phyloP scores from a whole-genome alignment of 2,329 filamentous ascomycete genomes.

The Trichophaea hybrida region DNA sequence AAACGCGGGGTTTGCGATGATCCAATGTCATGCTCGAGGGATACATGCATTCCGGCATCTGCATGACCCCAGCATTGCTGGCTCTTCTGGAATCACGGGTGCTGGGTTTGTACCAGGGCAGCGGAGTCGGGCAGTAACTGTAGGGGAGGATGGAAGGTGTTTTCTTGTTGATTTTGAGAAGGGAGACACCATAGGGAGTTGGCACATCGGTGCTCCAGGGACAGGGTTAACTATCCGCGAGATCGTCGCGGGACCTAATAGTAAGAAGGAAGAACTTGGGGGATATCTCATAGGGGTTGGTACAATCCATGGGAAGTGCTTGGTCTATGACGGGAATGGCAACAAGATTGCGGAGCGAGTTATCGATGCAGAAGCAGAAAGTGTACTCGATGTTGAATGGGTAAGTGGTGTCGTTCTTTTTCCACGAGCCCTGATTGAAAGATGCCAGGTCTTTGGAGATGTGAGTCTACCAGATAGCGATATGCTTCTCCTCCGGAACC shows the following conservation, averaged over 20 bases:
- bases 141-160: conserved; percentile 26
- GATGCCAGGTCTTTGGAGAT: conserved; percentile 16
- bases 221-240: conserved; percentile 23
- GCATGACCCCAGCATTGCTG: conserved; percentile 24
- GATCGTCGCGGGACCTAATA: conserved; percentile 11
- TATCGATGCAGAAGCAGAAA: conserved; percentile 23
- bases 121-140: conserved; percentile 25
- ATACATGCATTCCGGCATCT: conserved; percentile 27
- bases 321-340: conserved; percentile 26
- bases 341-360: conserved; percentile 24
- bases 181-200: conserved; percentile 24
- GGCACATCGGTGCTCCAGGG: conserved; percentile 25
- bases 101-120: conserved; percentile 26
- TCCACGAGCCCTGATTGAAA: conserved; percentile 2
- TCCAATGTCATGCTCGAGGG: conserved; percentile 16
- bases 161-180: conserved; percentile 27
- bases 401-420: conserved; percentile 8
- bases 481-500: background rate
- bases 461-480: conserved; percentile 7
- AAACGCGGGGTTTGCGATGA: conserved; percentile 13
- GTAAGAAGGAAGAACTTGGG: conserved; percentile 13
- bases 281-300: conserved; percentile 25
- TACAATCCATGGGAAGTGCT: conserved; percentile 26
- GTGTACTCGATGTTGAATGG: conserved; percentile 26
- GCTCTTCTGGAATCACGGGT: conserved; percentile 25